A percentile compares a stretch with the other conserved stretches of the same genome.
Conservation (phyloP, 768 basidiomycete genomes). For the Suillus cothurnatus region DNA sequence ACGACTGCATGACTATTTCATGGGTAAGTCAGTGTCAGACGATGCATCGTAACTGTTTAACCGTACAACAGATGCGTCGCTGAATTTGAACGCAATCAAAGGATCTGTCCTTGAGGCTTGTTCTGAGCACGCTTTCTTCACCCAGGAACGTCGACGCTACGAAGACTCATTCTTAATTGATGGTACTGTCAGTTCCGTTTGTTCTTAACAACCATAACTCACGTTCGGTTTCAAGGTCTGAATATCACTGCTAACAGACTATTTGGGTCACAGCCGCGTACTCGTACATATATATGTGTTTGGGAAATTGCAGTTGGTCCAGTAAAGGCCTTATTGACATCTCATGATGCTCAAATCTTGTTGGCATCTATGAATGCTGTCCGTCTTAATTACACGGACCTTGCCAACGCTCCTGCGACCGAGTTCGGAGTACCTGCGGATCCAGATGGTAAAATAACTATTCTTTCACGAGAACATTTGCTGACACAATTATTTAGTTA, state of each 20-base stretch:
- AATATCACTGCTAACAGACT: conserved; percentile 83
- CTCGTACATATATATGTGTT: conserved; percentile 85
- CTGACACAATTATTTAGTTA: conserved; percentile 53
- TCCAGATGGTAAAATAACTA: conserved; percentile 68
- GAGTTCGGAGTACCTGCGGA: conserved; percentile 63
- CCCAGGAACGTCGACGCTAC: conserved; percentile 16
- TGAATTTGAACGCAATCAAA: conserved; percentile 67
- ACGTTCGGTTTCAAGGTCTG: conserved; percentile 49
- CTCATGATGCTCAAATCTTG: conserved; percentile 53
- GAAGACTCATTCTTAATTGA: conserved; percentile 50
- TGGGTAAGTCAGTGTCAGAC: conserved; percentile 56
- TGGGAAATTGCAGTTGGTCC: conserved; percentile 86
- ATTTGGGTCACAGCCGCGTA: conserved; percentile 86
- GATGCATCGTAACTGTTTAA: conserved; percentile 14
- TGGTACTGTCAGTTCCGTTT: conserved; percentile 32
- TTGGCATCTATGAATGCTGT: conserved; percentile 59
- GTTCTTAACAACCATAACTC: conserved; percentile 9
- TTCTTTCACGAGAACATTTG: neutral
- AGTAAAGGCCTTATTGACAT: conserved; percentile 57
- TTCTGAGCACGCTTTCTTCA: conserved; percentile 42
- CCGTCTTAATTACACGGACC: conserved; percentile 70
- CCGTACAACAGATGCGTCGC: conserved; percentile 62
- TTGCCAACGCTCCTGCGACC: conserved; percentile 77
- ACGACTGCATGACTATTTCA: conserved; percentile 81
- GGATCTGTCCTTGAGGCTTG: conserved; percentile 53